phyloP scores from a whole-genome alignment of 495 filamentous ascomycete species.

The Aspergillus carlsbadensis region DNA sequence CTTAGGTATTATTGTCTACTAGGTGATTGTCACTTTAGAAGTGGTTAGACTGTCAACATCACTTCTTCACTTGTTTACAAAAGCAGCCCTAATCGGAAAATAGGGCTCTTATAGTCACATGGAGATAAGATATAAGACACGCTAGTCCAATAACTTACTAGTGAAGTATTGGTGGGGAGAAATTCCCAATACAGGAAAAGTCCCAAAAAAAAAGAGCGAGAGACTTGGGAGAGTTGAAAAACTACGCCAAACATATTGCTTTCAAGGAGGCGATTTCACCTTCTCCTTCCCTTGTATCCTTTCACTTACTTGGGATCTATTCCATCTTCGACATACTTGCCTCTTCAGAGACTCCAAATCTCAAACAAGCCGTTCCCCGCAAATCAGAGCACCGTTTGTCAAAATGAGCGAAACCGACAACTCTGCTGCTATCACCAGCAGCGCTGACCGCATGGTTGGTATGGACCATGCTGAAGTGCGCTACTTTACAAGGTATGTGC shows the following conservation, averaged over 20 bases:
- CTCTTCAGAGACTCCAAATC: background rate
- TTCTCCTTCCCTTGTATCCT: constrained; percentile 10
- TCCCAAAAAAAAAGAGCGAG: constrained; percentile 36
- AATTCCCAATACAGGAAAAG: constrained; percentile 25
- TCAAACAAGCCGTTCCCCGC: background rate
- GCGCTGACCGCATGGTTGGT: constrained; percentile 52
- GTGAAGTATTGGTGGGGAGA: constrained; percentile 19
- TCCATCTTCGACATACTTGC: background rate
- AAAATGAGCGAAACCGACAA: constrained; percentile 37
- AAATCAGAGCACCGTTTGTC: constrained; percentile 8
- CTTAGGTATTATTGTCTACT: too few species aligned
- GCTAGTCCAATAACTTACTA: constrained; percentile 13
- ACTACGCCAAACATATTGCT: background rate
- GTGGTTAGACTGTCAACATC: background rate
- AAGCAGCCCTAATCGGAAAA: constrained; percentile 17
- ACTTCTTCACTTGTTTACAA: background rate
- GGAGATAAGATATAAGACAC: constrained; percentile 5
- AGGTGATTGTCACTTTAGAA: too few species aligned
- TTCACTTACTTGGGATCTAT: background rate
- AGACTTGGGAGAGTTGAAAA: constrained; percentile 4
- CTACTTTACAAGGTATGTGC: constrained; percentile 88
- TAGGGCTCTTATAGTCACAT: constrained; percentile 22
- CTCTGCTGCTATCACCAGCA: constrained; percentile 36
- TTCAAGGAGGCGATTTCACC: constrained; percentile 4
- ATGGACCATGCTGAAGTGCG: constrained; percentile 89